Evolutionary conservation across 192 early-diverging fungal species (phyloP).

Genomic region (Rhizophagus clarus): DNA sequence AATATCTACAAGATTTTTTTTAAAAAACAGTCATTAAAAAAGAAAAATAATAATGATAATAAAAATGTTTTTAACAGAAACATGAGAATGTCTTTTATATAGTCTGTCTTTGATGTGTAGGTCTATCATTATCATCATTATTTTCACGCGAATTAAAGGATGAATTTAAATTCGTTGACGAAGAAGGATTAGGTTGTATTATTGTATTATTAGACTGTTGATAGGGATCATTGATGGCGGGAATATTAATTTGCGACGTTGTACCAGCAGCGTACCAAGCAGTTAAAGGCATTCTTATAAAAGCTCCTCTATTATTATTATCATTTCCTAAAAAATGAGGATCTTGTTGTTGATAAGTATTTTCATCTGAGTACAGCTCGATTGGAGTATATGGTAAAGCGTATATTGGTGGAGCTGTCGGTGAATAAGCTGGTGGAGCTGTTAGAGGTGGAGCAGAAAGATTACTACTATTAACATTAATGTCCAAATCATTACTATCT

Average conservation of each 20-base stretch:
- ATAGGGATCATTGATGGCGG: too few species aligned
- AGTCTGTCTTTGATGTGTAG: background rate
- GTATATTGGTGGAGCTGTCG: slow-evolving; percentile 17
- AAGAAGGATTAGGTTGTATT: background rate
- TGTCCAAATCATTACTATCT: background rate
- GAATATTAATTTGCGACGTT: background rate
- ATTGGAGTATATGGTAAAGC: background rate
- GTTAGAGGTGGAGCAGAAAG: background rate
- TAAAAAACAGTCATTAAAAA: background rate
- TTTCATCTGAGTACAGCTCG: background rate
- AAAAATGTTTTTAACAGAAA: background rate
- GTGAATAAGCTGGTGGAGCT: slow-evolving; percentile 25
- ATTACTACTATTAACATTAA: background rate
- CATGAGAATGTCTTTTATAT: background rate
- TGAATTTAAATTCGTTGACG: background rate
- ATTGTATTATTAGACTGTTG: background rate
- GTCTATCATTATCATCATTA: background rate
- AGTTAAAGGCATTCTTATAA: background rate
- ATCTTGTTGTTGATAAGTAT: background rate
- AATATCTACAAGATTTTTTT: background rate
- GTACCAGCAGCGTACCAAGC: background rate
- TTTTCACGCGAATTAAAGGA: background rate
- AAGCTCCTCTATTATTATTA: background rate
- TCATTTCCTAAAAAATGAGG: background rate
- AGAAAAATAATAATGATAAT: background rate